phyloP scores from a whole-genome alignment of 2,329 filamentous ascomycete species.

The Phaeosphaeriaceae sp. region DNA sequence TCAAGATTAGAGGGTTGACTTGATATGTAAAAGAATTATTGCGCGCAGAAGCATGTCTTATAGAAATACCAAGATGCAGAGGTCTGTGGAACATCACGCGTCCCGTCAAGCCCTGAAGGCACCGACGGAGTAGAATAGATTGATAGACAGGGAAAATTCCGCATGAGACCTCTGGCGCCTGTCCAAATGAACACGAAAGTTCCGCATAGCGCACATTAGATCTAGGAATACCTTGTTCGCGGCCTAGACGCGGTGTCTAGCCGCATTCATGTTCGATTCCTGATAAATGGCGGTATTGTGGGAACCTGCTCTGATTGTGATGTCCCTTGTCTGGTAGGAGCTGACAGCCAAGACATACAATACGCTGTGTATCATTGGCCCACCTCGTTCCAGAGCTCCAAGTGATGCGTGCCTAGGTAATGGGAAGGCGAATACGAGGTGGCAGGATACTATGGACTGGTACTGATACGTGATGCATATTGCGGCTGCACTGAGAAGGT shows the following conservation, averaged over 20 bases:
- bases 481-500: constrained; percentile 26
- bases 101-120: constrained; percentile 5
- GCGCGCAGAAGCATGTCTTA: not conserved
- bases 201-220: constrained; percentile 2
- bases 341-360: constrained; percentile 24
- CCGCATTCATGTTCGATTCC: constrained; percentile 20
- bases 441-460: constrained; percentile 10
- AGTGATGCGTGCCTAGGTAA: constrained; percentile 9
- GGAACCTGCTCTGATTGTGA: constrained; percentile 2
- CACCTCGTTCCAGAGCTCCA: constrained; percentile 1
- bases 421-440: constrained; percentile 23
- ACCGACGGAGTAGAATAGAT: constrained; percentile 12
- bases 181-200: constrained; percentile 29
- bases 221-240: constrained; percentile 8
- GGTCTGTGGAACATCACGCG: not conserved
- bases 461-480: constrained; percentile 29
- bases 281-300: not conserved
- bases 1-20: not conserved
- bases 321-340: constrained; percentile 19
- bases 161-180: not conserved
- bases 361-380: constrained; percentile 23
- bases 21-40: not conserved
- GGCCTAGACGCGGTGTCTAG: constrained; percentile 4
- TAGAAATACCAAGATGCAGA: not conserved
- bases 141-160: not conserved